Evolutionary conservation across 73 alveolate genomes (phyloP).

Genomic region (Uronychia binucleata): DNA sequence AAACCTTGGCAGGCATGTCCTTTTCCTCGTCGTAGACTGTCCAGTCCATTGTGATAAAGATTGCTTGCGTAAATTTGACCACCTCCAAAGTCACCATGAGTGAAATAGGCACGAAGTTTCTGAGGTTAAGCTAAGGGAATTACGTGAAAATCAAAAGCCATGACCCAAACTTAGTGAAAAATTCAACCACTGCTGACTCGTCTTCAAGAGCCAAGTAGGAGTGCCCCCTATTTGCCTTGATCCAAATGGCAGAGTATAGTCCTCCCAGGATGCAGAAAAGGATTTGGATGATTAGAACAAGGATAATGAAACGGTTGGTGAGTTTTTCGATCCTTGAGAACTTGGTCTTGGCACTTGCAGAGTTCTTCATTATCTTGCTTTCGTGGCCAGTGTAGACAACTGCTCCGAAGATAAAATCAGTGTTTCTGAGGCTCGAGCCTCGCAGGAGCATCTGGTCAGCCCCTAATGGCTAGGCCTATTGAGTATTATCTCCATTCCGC

Average conservation of each 20-base stretch:
- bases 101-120: constrained; percentile 94
- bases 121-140: neutral
- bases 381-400: constrained; percentile 90
- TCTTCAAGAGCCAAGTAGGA: constrained; percentile 32
- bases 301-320: constrained; percentile 83
- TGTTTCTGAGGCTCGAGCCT: constrained; percentile 90
- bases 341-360: constrained; percentile 90
- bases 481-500: constrained; percentile 21
- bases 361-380: constrained; percentile 94
- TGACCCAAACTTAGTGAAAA: constrained; percentile 71
- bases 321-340: constrained; percentile 86
- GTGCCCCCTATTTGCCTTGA: constrained; percentile 43
- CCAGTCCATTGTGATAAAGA: constrained; percentile 86
- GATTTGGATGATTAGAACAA: constrained; percentile 57
- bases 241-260: constrained; percentile 10
- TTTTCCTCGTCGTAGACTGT: constrained; percentile 78
- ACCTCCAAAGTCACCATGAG: constrained; percentile 87
- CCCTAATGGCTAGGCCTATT: constrained; percentile 17
- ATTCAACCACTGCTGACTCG: constrained; percentile 24
- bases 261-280: constrained; percentile 4
- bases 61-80: constrained; percentile 85
- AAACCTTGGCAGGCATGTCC: constrained; percentile 82
- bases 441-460: constrained; percentile 75
- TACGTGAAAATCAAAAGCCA: constrained; percentile 87
- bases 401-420: constrained; percentile 78